Evolutionary conservation across 495 filamentous ascomycete genomes (phyloP).

Genomic region (Penicillium nucicola): DNA sequence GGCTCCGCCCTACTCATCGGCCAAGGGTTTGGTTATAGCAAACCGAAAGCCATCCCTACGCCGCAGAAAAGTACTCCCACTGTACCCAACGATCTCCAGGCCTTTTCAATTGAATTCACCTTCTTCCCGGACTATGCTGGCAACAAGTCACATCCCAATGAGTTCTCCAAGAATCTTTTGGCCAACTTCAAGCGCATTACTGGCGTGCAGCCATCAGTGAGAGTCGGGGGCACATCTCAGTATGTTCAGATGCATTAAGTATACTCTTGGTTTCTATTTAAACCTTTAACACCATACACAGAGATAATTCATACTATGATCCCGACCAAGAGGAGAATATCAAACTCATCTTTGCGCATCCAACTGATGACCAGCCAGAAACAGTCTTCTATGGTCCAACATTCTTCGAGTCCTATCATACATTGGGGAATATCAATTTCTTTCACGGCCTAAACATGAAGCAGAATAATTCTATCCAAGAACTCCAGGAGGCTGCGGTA

Average conservation of each 20-base stretch:
- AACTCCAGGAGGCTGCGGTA: constrained; percentile 2
- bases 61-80: background rate
- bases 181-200: constrained; percentile 14
- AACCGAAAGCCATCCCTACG: too few species aligned
- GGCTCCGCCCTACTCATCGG: too few species aligned
- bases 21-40: too few species aligned
- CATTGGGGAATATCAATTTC: constrained; percentile 9
- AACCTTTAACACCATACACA: too few species aligned
- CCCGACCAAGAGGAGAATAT: constrained; percentile 13
- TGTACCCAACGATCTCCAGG: constrained; percentile 11
- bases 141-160: constrained; percentile 20
- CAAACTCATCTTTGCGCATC: constrained; percentile 6
- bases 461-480: constrained; percentile 9
- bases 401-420: constrained; percentile 20
- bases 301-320: too few species aligned
- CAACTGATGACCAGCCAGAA: constrained; percentile 14
- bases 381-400: constrained; percentile 15
- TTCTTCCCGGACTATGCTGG: constrained; percentile 26
- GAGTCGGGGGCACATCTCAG: constrained; percentile 25
- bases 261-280: too few species aligned
- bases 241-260: too few species aligned
- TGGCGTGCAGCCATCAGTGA: constrained; percentile 10
- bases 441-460: constrained; percentile 17
- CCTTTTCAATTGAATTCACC: constrained; percentile 25
- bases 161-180: constrained; percentile 18